Conservation (phyloP, 768 basidiomycete genomes). For the Leucocoprinus leucothites region DNA sequence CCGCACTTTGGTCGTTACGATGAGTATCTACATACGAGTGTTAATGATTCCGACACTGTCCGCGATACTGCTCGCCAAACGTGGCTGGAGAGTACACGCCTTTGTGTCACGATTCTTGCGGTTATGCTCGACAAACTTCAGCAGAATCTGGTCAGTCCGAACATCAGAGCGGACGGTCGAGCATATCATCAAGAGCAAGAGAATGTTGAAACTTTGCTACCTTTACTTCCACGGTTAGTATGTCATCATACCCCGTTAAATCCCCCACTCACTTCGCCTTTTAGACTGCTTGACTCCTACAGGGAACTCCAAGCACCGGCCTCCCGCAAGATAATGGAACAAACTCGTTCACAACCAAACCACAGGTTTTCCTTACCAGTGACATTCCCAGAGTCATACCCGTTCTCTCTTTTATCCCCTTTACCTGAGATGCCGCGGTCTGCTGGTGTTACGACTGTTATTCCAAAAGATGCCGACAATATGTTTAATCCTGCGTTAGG, state of each 20-base stretch:
- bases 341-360: constrained; percentile 56
- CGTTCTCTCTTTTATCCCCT: constrained; percentile 76
- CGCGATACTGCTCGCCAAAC: constrained; percentile 74
- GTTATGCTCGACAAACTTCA: constrained; percentile 90
- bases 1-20: constrained; percentile 93
- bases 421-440: constrained; percentile 51
- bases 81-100: constrained; percentile 89
- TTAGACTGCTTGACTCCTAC: constrained; percentile 83
- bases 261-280: constrained; percentile 8
- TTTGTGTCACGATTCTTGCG: constrained; percentile 85
- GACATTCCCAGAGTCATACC: constrained; percentile 92
- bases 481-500: constrained; percentile 76
- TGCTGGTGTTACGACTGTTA: constrained; percentile 33
- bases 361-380: constrained; percentile 61
- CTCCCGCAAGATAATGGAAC: constrained; percentile 68
- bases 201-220: constrained; percentile 83
- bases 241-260: background rate
- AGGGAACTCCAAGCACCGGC: constrained; percentile 72
- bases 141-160: constrained; percentile 68
- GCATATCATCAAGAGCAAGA: constrained; percentile 81
- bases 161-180: constrained; percentile 56
- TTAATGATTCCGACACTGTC: constrained; percentile 62
- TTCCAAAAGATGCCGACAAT: constrained; percentile 42
- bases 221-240: constrained; percentile 78
- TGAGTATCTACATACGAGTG: constrained; percentile 62